These are phyloP conservation scores for Salix caprea DNA, from an alignment of 345 rosid genomes.

Conservation along the genomic window DNA sequence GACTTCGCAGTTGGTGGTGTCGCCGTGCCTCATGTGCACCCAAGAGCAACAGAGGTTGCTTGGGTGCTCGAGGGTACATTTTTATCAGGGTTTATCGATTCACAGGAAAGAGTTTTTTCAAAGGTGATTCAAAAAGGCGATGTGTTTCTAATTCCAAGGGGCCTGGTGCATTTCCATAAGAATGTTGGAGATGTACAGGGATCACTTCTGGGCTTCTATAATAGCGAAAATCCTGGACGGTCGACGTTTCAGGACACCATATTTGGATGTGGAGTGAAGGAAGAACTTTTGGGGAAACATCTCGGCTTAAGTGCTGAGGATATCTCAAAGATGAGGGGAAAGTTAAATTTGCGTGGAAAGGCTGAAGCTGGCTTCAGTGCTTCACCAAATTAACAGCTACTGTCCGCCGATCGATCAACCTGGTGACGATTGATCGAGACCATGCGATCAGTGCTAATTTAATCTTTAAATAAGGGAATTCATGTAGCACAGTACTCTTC, in stretches of 20 bases:
- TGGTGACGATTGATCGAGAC: background rate
- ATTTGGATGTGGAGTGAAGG: conserved; percentile 45
- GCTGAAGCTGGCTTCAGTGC: too few species aligned
- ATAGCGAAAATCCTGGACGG: conserved; percentile 41
- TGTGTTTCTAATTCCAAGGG: conserved; percentile 44
- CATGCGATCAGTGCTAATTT: too few species aligned
- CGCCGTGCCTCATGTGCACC: conserved; percentile 26
- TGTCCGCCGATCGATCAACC: background rate
- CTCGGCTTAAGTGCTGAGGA: conserved; percentile 38
- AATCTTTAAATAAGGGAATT: background rate
- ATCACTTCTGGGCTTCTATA: conserved; percentile 33
- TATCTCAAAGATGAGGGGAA: conserved; percentile 35
- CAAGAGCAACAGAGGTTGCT: conserved; percentile 23
- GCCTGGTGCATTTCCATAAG: conserved; percentile 39
- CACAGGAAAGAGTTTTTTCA: conserved; percentile 30
- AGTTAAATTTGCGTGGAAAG: conserved; percentile 3
- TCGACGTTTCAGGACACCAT: conserved; percentile 34
- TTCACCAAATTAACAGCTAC: background rate
- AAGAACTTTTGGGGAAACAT: conserved; percentile 34
- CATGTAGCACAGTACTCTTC: background rate
- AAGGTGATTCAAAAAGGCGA: conserved; percentile 39
- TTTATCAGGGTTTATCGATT: conserved; percentile 40
- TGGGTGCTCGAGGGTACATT: conserved; percentile 14
- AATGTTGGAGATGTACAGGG: conserved; percentile 33
- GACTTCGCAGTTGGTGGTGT: conserved; percentile 18